Conservation (phyloP, 148 eudicot genomes). For the Rhododendron henanense region DNA sequence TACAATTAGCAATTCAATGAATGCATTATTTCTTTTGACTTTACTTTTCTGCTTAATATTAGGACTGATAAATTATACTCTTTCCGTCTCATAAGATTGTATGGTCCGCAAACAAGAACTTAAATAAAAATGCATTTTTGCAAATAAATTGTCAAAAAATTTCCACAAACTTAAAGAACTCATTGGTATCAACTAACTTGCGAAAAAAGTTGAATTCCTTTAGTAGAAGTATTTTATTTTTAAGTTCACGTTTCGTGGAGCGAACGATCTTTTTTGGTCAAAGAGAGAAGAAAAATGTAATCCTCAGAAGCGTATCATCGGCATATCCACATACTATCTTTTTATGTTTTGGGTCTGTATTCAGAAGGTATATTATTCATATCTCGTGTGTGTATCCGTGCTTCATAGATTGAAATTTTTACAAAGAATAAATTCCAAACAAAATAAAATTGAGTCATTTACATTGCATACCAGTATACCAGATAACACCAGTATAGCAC, state of each 20-base stretch:
- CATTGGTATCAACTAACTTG: background rate
- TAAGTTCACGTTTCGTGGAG: background rate
- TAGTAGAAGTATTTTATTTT: no score
- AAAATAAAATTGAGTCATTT: background rate
- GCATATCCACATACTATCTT: background rate
- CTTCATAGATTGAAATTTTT: background rate
- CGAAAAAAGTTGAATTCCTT: background rate
- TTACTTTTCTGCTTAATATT: background rate
- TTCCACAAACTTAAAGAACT: no score
- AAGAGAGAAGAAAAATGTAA: background rate
- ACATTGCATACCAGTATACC: conserved; percentile 23
- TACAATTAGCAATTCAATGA: no score
- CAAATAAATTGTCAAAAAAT: no score
- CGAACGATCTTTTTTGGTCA: no score
- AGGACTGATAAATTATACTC: background rate
- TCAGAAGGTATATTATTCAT: no score
- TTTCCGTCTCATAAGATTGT: background rate
- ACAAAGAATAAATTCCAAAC: background rate
- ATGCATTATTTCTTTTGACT: background rate
- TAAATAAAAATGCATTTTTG: background rate
- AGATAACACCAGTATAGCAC: conserved; percentile 16
- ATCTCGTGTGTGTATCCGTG: no score
- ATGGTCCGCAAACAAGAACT: background rate
- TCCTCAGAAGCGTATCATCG: no score
- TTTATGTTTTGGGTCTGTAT: no score